phyloP scores from a whole-genome alignment of 352 stramenopile species.

The Blastocystis sp. region DNA sequence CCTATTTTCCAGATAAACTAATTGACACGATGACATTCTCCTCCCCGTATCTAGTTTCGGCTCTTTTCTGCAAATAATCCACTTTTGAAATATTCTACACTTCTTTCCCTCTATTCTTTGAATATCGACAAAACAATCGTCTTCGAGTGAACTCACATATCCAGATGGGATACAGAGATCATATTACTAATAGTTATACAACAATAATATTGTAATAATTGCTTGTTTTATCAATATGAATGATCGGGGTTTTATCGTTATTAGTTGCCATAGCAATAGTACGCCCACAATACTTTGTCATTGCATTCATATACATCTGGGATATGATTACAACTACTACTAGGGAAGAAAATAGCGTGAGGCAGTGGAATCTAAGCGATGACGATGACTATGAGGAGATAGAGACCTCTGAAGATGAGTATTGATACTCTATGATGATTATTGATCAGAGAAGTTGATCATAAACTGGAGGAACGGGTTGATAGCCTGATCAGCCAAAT shows the following conservation, averaged over 20 bases:
- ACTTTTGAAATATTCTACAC: too few species aligned
- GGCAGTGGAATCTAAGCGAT: constrained; percentile 30
- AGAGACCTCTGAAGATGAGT: background rate
- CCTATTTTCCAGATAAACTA: too few species aligned
- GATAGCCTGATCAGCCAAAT: background rate
- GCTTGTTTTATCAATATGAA: background rate
- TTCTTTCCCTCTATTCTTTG: too few species aligned
- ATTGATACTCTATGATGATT: background rate
- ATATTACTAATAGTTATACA: too few species aligned
- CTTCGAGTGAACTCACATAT: too few species aligned
- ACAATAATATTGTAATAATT: too few species aligned
- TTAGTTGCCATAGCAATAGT: background rate
- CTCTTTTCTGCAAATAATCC: too few species aligned
- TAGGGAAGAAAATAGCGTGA: background rate
- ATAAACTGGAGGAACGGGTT: background rate
- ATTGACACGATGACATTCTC: too few species aligned
- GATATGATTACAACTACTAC: background rate
- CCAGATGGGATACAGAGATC: too few species aligned
- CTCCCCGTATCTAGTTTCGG: too few species aligned
- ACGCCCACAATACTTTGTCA: background rate
- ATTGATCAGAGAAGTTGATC: background rate
- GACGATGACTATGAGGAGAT: constrained; percentile 31
- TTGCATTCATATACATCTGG: background rate
- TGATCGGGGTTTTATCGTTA: constrained; percentile 13
- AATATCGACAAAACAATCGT: too few species aligned